Evolutionary conservation across 495 filamentous ascomycete species (phyloP).

Genomic region (Apiosordaria backusii): DNA sequence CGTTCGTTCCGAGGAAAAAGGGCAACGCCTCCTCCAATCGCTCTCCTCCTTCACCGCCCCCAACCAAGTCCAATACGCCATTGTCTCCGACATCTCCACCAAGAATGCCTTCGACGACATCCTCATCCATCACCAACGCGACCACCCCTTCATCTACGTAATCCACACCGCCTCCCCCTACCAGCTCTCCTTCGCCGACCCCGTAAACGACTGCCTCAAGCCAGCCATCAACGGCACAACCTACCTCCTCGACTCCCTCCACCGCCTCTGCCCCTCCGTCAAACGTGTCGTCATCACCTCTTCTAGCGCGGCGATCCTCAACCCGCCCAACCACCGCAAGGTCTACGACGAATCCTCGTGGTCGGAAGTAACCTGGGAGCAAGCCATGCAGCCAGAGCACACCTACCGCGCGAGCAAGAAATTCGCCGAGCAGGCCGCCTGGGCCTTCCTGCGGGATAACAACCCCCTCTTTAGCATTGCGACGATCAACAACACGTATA

Average conservation of each 20-base stretch:
- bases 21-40: constrained; percentile 33
- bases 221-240: constrained; percentile 45
- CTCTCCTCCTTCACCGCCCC: constrained; percentile 11
- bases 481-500: constrained; percentile 45
- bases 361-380: constrained; percentile 38
- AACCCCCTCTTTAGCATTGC: constrained; percentile 41
- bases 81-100: constrained; percentile 37
- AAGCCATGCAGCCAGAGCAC: constrained; percentile 28
- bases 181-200: constrained; percentile 35
- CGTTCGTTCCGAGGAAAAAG: constrained; percentile 40
- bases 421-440: constrained; percentile 45
- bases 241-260: constrained; percentile 38
- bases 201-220: constrained; percentile 38
- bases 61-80: constrained; percentile 27
- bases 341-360: constrained; percentile 42
- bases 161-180: constrained; percentile 47
- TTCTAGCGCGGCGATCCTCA: constrained; percentile 41
- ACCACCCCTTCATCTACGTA: constrained; percentile 37
- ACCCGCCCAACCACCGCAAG: constrained; percentile 33
- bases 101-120: constrained; percentile 37
- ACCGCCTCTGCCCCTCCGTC: constrained; percentile 31
- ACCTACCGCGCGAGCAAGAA: constrained; percentile 44
- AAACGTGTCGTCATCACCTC: constrained; percentile 46
- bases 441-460: constrained; percentile 37
- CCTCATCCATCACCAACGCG: constrained; percentile 13